phyloP scores from a whole-genome alignment of 148 eudicot genomes.

The Agrostemma githago region DNA sequence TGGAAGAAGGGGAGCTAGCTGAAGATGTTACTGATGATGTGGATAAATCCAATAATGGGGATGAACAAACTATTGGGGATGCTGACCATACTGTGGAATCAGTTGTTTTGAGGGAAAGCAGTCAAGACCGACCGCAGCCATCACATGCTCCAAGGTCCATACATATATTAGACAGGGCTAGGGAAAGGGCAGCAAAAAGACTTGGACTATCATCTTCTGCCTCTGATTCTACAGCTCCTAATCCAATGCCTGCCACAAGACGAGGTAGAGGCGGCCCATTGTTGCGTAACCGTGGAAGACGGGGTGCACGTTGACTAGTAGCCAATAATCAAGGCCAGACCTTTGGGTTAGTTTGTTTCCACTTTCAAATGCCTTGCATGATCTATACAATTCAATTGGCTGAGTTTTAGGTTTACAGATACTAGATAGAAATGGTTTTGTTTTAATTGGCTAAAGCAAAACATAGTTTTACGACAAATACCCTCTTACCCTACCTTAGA shows the following conservation, averaged over 20 bases:
- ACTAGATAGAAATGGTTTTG: neutral
- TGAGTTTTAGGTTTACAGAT: neutral
- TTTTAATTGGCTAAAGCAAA: neutral
- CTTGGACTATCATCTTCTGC: constrained; percentile 30
- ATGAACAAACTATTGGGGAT: constrained; percentile 38
- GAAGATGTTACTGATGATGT: constrained; percentile 33
- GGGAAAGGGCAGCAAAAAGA: constrained; percentile 39
- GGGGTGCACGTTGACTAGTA: constrained; percentile 33
- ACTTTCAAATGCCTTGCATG: neutral
- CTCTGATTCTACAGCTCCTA: constrained; percentile 10
- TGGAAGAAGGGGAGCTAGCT: constrained; percentile 40
- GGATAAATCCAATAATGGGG: constrained; percentile 36
- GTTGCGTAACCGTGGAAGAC: constrained; percentile 44
- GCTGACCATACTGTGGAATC: constrained; percentile 36
- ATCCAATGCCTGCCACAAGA: constrained; percentile 6
- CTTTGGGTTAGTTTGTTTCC: neutral
- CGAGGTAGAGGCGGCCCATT: constrained; percentile 56
- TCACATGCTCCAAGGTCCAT: constrained; percentile 54
- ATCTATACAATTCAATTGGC: neutral
- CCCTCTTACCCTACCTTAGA: neutral
- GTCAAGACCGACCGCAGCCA: constrained; percentile 29
- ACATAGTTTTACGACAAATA: neutral
- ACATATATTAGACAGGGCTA: constrained; percentile 57
- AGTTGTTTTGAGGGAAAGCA: constrained; percentile 35
- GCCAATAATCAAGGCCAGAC: constrained; percentile 19